Percentiles rank a stretch among this genome's conserved stretches.
phyloP scores from a whole-genome alignment of 164 flowering plant species.

The Houttuynia cordata region DNA sequence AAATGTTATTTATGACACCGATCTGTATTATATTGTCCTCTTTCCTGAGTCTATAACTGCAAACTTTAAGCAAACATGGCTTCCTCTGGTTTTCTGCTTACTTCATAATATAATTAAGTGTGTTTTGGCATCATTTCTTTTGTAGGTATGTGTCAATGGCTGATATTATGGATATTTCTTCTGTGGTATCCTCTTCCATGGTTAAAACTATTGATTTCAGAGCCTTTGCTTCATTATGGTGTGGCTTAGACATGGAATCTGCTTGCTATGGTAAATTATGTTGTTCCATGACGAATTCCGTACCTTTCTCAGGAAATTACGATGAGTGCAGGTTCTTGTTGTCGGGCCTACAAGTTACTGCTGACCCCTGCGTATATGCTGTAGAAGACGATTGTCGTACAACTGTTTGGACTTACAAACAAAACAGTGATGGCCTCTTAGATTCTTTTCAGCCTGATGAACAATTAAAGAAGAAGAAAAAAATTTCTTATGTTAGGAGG shows the following conservation, averaged over 20 bases:
- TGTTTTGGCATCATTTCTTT: slow-evolving; percentile 1
- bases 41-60: no score
- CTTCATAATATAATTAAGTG: neutral
- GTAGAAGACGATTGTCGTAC: slow-evolving; percentile 72
- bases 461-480: slow-evolving; percentile 57
- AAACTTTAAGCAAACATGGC: neutral
- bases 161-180: slow-evolving; percentile 64
- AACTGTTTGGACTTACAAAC: slow-evolving; percentile 80
- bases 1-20: no score
- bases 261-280: slow-evolving; percentile 25
- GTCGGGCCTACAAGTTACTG: slow-evolving; percentile 43
- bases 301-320: slow-evolving; percentile 27
- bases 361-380: slow-evolving; percentile 54
- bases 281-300: slow-evolving; percentile 10
- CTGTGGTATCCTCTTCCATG: slow-evolving; percentile 31
- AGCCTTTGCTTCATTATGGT: slow-evolving; percentile 51
- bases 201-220: slow-evolving; percentile 60
- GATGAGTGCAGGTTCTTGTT: slow-evolving; percentile 61
- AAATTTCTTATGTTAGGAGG: slow-evolving; percentile 48
- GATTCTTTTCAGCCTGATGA: slow-evolving; percentile 90
- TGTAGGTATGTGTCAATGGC: slow-evolving; percentile 89
- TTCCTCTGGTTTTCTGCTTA: neutral
- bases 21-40: no score
- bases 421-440: slow-evolving; percentile 31
- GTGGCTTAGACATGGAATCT: slow-evolving; percentile 29